Base-by-base conservation (phyloP, 2,329 filamentous ascomycete species). In the Teratosphaeriaceae sp. region DNA sequence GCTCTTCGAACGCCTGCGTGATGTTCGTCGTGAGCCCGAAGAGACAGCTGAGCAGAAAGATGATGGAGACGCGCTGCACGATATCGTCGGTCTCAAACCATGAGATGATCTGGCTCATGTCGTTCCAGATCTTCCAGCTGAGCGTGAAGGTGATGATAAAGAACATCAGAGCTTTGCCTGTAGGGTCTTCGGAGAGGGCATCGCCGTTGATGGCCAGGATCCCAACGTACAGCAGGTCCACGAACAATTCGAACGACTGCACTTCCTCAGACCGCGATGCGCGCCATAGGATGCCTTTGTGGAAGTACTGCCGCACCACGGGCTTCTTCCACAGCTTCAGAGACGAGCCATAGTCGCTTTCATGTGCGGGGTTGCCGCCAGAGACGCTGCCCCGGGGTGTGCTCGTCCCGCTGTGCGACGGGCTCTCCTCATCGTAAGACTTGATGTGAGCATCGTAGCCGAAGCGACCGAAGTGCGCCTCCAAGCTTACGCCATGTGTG, bases 181-280 rank as follows among this genome's bases (percentile, higher is more conserved):
- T 74, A 0, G 78, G 67, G 40, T 75, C 63, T 52, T 80, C 77
- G 11, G 75, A 71, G 11, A 78, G 74, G 40, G 71, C 72, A 55
- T 83, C 80, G 19, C 78, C 79, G 35, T 80, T 78, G 53, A 79
- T 72, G 21, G 79, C 78, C 38, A 83, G 73, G 46, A 83, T 82
- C 7, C 78, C 78, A 19, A 80, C 77, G 47, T 80, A 81, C 27
- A 81, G 68, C 26, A 82, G 65, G 53, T 82, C 80, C 11, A 81
- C 72, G 52, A 82, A 82, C 1, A 84, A 70, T 58, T 83, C 80
- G 53, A 81, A 82, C 13, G 70, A 73, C 50, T 76, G 76, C 5
- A 82, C 77, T 59, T 81, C 72, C n/a, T 78, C 76, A 16, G 69
- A 65, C 39, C 75, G 72, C 6, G 70, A 71, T 2, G 77, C 74